A percentile compares a stretch with the other conserved stretches of the same genome.
Evolutionary conservation across 1,139 yeast genomes (phyloP).

Genomic region (Kodamaea anthophila): DNA sequence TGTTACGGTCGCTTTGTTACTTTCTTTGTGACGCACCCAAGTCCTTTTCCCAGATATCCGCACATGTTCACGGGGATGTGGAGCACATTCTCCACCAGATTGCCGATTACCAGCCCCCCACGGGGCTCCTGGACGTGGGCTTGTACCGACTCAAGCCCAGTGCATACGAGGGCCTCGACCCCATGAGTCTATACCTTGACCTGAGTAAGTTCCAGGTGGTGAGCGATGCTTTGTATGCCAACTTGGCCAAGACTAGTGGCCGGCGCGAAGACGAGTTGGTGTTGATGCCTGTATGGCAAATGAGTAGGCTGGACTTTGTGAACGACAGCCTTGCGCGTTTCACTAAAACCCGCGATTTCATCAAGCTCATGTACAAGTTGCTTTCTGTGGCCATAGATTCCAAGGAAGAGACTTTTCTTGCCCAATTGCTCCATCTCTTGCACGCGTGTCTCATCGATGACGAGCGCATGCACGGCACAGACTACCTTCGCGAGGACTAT

Average conservation of each 20-base stretch:
- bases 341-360: constrained; percentile 47
- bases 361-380: constrained; percentile 51
- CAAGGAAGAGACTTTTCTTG: constrained; percentile 48
- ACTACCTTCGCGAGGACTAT: constrained; percentile 38
- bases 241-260: constrained; percentile 21
- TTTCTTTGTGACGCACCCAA: constrained; percentile 41
- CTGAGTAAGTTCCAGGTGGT: constrained; percentile 30
- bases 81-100: constrained; percentile 33
- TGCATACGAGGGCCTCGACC: constrained; percentile 29
- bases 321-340: constrained; percentile 41
- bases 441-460: constrained; percentile 62
- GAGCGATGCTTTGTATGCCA: constrained; percentile 25
- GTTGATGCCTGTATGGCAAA: constrained; percentile 25
- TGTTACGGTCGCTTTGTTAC: constrained; percentile 1
- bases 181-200: constrained; percentile 32
- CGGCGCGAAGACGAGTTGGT: constrained; percentile 39
- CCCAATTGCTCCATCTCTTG: constrained; percentile 57
- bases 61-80: constrained; percentile 23
- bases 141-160: constrained; percentile 42
- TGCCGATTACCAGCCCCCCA: constrained; percentile 39
- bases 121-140: constrained; percentile 36
- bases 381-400: constrained; percentile 45
- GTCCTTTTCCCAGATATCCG: constrained; percentile 45
- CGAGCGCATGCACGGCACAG: constrained; percentile 34
- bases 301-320: constrained; percentile 31